phyloP scores from a whole-genome alignment of 306 rosid species.

The Comarum palustre region DNA sequence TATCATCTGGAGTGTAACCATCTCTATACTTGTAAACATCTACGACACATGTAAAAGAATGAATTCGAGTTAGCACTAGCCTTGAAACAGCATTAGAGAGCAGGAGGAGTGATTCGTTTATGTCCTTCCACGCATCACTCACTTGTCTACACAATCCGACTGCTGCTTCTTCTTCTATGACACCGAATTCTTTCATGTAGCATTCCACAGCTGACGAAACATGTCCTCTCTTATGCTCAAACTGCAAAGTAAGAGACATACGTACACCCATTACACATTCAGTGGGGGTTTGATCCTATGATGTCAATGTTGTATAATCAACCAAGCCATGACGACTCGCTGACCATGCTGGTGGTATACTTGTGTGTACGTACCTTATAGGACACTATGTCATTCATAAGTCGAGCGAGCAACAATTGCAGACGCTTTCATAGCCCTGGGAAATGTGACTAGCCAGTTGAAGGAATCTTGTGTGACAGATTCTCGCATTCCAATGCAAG shows the following conservation, averaged over 20 bases:
- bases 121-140: neutral
- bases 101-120: too few relatives aligned
- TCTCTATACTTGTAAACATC: neutral
- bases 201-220: conserved; percentile 29
- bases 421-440: conserved; percentile 7
- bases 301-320: too few relatives aligned
- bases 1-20: neutral
- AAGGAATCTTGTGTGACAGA: conserved; percentile 4
- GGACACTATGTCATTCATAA: neutral
- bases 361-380: neutral
- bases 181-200: conserved; percentile 28
- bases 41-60: neutral
- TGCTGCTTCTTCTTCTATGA: conserved; percentile 6
- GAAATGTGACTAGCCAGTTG: neutral
- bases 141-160: neutral
- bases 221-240: conserved; percentile 2
- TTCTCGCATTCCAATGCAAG: conserved; percentile 6
- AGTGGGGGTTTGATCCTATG: too few relatives aligned
- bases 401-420: neutral
- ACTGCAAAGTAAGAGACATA: neutral
- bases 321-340: too few relatives aligned
- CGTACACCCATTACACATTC: too few relatives aligned
- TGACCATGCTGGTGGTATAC: neutral
- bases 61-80: neutral
- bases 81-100: neutral